Conservation (phyloP, 2,329 filamentous ascomycete genomes). For the Hymenoscyphus salicellus region DNA sequence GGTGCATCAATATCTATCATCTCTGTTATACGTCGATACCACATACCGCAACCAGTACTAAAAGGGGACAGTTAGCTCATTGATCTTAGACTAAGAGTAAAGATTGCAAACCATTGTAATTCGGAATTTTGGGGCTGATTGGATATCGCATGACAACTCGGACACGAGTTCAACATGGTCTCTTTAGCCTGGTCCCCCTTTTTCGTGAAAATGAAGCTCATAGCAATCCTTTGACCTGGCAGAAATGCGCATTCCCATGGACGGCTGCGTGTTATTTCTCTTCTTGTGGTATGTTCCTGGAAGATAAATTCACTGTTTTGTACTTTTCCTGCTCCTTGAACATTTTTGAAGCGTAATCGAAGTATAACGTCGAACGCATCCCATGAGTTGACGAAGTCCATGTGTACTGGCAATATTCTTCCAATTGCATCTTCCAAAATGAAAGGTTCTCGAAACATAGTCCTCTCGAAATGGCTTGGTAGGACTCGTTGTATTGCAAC, state of each 20-base stretch:
- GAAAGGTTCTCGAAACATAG: conserved; percentile 15
- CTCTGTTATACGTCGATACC: too few relatives aligned
- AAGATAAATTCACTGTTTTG: conserved; percentile 12
- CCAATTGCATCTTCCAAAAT: conserved; percentile 21
- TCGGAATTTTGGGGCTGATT: too few relatives aligned
- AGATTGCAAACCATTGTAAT: too few relatives aligned
- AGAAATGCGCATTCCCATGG: conserved; percentile 11
- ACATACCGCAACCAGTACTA: too few relatives aligned
- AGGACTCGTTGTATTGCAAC: conserved; percentile 12
- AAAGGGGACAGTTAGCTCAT: too few relatives aligned
- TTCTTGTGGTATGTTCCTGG: conserved; percentile 13
- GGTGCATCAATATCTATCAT: too few relatives aligned
- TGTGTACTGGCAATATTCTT: conserved; percentile 14
- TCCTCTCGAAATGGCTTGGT: conserved; percentile 8
- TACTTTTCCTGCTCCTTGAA: conserved; percentile 11
- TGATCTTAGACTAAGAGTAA: too few relatives aligned
- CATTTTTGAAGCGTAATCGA: conserved; percentile 8
- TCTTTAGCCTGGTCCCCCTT: neutral
- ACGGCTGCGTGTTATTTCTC: conserved; percentile 9
- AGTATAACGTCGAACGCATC: conserved; percentile 20
- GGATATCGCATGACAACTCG: too few relatives aligned
- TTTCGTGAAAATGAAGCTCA: conserved; percentile 15
- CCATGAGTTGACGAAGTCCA: conserved; percentile 22
- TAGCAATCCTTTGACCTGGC: conserved; percentile 14
- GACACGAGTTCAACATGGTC: too few relatives aligned